Conservation (phyloP, 495 filamentous ascomycete species). For the Penicillium bovifimosum region DNA sequence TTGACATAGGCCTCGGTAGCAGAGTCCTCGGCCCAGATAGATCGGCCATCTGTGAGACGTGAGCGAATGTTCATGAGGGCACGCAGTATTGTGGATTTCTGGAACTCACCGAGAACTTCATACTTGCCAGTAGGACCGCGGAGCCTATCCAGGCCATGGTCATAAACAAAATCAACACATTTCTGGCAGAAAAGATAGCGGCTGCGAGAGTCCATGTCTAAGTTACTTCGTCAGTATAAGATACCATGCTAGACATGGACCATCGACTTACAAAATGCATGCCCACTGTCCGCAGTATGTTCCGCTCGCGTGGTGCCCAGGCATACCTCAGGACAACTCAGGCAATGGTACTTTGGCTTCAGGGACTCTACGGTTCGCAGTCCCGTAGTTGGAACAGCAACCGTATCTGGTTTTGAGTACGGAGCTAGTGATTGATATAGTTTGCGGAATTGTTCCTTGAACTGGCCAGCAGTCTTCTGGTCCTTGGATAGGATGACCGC, state of each 20-base stretch:
- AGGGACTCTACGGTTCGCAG: constrained; percentile 24
- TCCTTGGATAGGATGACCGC: constrained; percentile 28
- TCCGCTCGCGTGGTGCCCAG: constrained; percentile 29
- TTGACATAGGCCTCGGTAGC: constrained; percentile 39
- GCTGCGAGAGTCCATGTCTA: constrained; percentile 77
- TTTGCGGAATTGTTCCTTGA: constrained; percentile 36
- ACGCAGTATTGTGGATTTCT: neutral
- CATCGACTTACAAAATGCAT: constrained; percentile 37
- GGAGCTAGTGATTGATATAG: constrained; percentile 28
- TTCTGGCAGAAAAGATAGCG: constrained; percentile 76
- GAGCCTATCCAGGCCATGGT: constrained; percentile 72
- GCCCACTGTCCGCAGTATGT: constrained; percentile 40
- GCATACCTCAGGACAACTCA: constrained; percentile 35
- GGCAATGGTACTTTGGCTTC: constrained; percentile 41
- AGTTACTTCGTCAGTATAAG: constrained; percentile 9
- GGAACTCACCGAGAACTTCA: constrained; percentile 18
- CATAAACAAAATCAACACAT: constrained; percentile 83
- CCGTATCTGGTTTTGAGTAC: constrained; percentile 21
- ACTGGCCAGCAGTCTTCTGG: constrained; percentile 29
- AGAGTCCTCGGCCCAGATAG: constrained; percentile 25
- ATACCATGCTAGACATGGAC: neutral
- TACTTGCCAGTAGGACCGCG: constrained; percentile 28
- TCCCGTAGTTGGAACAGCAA: constrained; percentile 21
- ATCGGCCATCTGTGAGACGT: constrained; percentile 15
- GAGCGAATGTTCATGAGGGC: neutral